Evolutionary conservation across 2,329 filamentous ascomycete genomes (phyloP).

Genomic region (Endoconidiophora laricicola): DNA sequence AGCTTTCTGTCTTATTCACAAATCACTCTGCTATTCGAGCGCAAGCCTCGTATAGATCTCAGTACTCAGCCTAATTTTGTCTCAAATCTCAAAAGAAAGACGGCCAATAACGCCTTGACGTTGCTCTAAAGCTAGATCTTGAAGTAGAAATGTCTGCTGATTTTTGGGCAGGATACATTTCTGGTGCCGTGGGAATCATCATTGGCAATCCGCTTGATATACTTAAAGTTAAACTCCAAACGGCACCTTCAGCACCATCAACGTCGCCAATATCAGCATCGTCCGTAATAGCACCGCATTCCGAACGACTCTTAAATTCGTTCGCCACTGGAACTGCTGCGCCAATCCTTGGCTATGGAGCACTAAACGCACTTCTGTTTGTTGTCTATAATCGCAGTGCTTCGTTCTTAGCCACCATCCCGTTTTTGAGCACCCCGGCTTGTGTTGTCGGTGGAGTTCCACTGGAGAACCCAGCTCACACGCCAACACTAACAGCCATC

Average conservation of each 20-base stretch:
- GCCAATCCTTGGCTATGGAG: conserved; percentile 77
- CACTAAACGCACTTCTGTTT: conserved; percentile 79
- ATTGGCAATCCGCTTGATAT: conserved; percentile 77
- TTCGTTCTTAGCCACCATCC: background rate
- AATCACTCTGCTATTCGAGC: too few species aligned
- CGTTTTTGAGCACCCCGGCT: background rate
- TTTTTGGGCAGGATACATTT: conserved; percentile 87
- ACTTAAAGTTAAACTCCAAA: conserved; percentile 51
- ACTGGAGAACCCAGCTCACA: conserved; percentile 16
- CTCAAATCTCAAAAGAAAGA: too few species aligned
- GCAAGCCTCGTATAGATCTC: too few species aligned
- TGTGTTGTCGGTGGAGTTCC: conserved; percentile 15
- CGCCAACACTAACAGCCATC: conserved; percentile 40
- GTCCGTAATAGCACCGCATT: background rate
- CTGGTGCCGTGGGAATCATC: conserved; percentile 69
- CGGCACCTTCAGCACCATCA: conserved; percentile 19
- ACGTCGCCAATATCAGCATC: too few species aligned
- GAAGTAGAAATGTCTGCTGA: conserved; percentile 49
- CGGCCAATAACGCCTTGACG: too few species aligned
- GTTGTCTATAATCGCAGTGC: conserved; percentile 65
- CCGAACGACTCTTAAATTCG: conserved; percentile 15
- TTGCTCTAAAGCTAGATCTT: too few species aligned
- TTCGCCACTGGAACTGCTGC: conserved; percentile 56
- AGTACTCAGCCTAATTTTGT: too few species aligned
- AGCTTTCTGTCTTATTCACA: too few species aligned